These are phyloP conservation scores for Obba rivulosa DNA, from an alignment of 768 basidiomycete genomes.

Conservation along the genomic window DNA sequence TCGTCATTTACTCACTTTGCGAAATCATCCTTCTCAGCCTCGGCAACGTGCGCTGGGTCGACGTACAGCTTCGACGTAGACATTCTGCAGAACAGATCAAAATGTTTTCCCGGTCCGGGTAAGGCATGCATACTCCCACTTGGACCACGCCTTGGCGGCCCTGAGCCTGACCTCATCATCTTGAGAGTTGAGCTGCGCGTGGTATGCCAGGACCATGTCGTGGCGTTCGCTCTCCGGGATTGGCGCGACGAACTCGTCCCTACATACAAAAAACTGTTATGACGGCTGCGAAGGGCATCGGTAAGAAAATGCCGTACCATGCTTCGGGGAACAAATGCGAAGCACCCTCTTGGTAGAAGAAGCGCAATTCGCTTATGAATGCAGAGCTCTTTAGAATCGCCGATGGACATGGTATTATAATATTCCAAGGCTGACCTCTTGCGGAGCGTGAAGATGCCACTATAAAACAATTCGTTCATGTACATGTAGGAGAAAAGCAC, in stretches of 20 bases:
- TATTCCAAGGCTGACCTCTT: slow-evolving; percentile 47
- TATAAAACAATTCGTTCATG: slow-evolving; percentile 20
- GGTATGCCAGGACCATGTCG: slow-evolving; percentile 82
- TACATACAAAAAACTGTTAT: slow-evolving; percentile 23
- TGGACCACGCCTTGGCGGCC: slow-evolving; percentile 84
- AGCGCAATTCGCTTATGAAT: slow-evolving; percentile 61
- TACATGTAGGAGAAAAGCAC: not conserved
- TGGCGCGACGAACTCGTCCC: slow-evolving; percentile 78
- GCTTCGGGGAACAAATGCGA: slow-evolving; percentile 84
- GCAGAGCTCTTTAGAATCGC: too few relatives aligned
- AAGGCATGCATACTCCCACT: slow-evolving; percentile 69
- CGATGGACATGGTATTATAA: not conserved
- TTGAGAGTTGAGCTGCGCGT: slow-evolving; percentile 65
- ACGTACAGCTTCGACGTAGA: slow-evolving; percentile 69
- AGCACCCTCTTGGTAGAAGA: slow-evolving; percentile 89
- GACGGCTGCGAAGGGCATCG: not conserved
- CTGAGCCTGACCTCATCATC: slow-evolving; percentile 59
- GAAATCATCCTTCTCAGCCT: slow-evolving; percentile 68
- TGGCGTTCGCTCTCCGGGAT: slow-evolving; percentile 78
- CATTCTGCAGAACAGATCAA: slow-evolving; percentile 51
- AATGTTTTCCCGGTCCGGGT: not conserved
- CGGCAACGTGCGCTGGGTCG: slow-evolving; percentile 61
- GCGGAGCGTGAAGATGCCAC: slow-evolving; percentile 85
- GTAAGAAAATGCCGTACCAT: slow-evolving; percentile 45
- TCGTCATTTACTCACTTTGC: slow-evolving; percentile 51